Conservation (phyloP, 768 basidiomycete species). For the Rhodotorula sphaerocarpa region DNA sequence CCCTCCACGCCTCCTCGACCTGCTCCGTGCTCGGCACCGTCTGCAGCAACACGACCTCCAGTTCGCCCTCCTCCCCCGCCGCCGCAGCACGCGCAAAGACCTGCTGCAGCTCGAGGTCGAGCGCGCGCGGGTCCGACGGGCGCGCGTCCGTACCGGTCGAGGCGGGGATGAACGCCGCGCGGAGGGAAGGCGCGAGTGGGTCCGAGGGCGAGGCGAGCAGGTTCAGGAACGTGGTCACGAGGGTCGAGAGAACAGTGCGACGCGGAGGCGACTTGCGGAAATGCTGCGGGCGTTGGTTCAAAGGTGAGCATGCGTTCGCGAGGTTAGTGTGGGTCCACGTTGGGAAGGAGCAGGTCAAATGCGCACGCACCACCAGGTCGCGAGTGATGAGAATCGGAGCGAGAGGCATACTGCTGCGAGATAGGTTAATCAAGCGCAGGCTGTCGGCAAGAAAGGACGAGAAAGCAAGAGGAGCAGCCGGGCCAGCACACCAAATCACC, state of each 20-base stretch:
- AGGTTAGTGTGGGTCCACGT: background rate
- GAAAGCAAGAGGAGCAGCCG: background rate
- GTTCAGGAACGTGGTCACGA: slow-evolving; percentile 15
- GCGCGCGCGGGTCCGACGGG: background rate
- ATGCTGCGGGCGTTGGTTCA: background rate
- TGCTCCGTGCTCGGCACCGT: slow-evolving; percentile 7
- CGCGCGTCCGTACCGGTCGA: background rate
- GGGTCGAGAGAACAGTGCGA: slow-evolving; percentile 5
- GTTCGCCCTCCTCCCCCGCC: too few species aligned
- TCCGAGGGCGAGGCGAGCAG: slow-evolving; percentile 14
- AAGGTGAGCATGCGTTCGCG: background rate
- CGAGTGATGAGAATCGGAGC: slow-evolving; percentile 3
- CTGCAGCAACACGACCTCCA: slow-evolving; percentile 17
- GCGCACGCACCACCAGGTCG: slow-evolving; percentile 12
- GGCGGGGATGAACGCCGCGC: slow-evolving; percentile 29
- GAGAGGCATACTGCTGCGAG: background rate
- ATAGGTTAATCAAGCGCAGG: background rate
- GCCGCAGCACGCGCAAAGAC: slow-evolving; percentile 4
- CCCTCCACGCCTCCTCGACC: slow-evolving; percentile 13
- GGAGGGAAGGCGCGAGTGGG: slow-evolving; percentile 5
- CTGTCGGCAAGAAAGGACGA: background rate
- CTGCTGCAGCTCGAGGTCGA: slow-evolving; percentile 4
- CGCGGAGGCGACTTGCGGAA: slow-evolving; percentile 16
- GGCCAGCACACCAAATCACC: too few species aligned
- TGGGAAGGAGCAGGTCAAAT: background rate